Percentiles rank a stretch among this genome's conserved stretches.
Evolutionary conservation across 2,329 filamentous ascomycete genomes (phyloP).

Genomic region (Macrophomina phaseolina): DNA sequence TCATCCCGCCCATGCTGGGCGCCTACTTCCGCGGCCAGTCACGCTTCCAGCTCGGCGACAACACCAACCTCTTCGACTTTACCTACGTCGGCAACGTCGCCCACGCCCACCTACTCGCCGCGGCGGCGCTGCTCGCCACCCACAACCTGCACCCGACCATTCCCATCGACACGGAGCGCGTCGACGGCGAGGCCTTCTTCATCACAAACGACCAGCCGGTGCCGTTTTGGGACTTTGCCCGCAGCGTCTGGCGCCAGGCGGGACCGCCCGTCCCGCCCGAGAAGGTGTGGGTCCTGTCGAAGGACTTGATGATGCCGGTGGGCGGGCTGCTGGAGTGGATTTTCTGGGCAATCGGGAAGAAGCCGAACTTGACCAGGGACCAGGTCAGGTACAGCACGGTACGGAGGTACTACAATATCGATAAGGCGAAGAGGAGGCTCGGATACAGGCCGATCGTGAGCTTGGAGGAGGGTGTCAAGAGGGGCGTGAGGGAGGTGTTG

Average conservation of each 20-base stretch:
- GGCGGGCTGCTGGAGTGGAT: constrained; percentile 52
- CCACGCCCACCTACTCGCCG: constrained; percentile 58
- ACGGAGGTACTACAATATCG: constrained; percentile 78
- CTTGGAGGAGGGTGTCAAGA: constrained; percentile 66
- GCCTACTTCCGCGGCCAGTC: constrained; percentile 55
- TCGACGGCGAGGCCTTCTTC: constrained; percentile 59
- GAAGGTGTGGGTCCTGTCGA: constrained; percentile 51
- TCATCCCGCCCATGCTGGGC: constrained; percentile 52
- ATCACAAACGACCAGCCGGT: constrained; percentile 58
- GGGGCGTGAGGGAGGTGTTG: constrained; percentile 51
- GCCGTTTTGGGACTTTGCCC: constrained; percentile 59
- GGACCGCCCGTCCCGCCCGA: constrained; percentile 45
- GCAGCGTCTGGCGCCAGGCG: constrained; percentile 53
- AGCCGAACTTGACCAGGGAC: constrained; percentile 53
- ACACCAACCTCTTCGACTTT: constrained; percentile 61
- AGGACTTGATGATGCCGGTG: constrained; percentile 49
- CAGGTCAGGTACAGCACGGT: constrained; percentile 71
- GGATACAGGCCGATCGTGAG: constrained; percentile 72
- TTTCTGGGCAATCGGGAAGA: constrained; percentile 52
- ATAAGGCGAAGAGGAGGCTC: constrained; percentile 73
- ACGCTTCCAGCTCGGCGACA: constrained; percentile 58
- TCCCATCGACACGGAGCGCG: constrained; percentile 51
- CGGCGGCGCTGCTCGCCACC: constrained; percentile 55
- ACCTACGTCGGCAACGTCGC: constrained; percentile 60
- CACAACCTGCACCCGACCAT: constrained; percentile 43